Conservation (phyloP, 2,329 filamentous ascomycete genomes). For the Cucurbitaria berberidis region DNA sequence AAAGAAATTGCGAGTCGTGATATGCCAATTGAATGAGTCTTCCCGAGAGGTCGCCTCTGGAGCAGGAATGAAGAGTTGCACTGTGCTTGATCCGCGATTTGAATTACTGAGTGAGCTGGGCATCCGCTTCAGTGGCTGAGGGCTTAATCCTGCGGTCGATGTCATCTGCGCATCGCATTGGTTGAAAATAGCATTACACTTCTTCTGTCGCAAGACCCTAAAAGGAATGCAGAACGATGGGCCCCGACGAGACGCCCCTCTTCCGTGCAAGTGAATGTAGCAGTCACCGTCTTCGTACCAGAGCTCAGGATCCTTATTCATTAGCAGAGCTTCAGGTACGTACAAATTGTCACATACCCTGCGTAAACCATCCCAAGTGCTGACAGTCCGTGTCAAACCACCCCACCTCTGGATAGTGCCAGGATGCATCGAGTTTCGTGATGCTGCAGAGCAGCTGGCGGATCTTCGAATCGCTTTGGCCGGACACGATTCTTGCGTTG, state of each 20-base stretch:
- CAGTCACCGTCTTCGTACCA: slow-evolving; percentile 74
- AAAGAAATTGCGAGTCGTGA: slow-evolving; percentile 76
- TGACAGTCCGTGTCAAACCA: slow-evolving; percentile 39
- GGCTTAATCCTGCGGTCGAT: slow-evolving; percentile 14
- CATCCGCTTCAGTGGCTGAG: slow-evolving; percentile 15
- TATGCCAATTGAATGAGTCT: slow-evolving; percentile 66
- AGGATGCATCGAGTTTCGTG: slow-evolving; percentile 26
- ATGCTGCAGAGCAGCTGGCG: slow-evolving; percentile 22
- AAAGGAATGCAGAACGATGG: slow-evolving; percentile 73
- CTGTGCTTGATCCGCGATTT: slow-evolving; percentile 38
- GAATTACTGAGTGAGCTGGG: slow-evolving; percentile 50
- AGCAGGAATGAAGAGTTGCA: slow-evolving; percentile 73
- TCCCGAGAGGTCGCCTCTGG: slow-evolving; percentile 61
- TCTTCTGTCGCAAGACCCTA: slow-evolving; percentile 60
- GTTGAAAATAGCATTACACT: slow-evolving; percentile 67
- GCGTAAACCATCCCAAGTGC: slow-evolving; percentile 54
- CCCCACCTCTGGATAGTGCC: slow-evolving; percentile 43
- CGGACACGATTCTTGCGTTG: background rate
- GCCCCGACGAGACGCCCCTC: slow-evolving; percentile 67
- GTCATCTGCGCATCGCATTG: slow-evolving; percentile 46
- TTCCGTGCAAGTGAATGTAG: slow-evolving; percentile 70
- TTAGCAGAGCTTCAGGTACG: slow-evolving; percentile 8
- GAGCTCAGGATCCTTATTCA: slow-evolving; percentile 72
- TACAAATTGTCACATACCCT: slow-evolving; percentile 44
- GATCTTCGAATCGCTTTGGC: slow-evolving; percentile 20